Base-by-base conservation (phyloP, 352 stramenopile species). In the Hyaloperonospora arabidopsidis region DNA sequence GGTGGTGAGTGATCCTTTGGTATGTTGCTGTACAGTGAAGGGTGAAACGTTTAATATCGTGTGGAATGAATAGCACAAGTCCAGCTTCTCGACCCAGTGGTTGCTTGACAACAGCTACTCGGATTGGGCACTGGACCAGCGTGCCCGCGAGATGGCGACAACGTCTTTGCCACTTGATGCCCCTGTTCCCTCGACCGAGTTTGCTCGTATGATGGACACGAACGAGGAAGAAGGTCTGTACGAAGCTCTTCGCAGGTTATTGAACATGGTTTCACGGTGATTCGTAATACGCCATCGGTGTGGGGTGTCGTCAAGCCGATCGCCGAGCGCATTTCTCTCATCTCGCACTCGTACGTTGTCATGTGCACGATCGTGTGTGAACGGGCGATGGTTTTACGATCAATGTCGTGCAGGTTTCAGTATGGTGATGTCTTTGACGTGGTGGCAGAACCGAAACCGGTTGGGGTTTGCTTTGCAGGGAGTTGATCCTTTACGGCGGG, bases 371-470 rank as follows among this genome's bases (percentile, higher is more conserved):
- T 38, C 14, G 3, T 19, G 13, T 18, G 11, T 23, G 8, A 35
- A 13, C 17, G 38, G 17, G 39, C 23, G 5, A n/a, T 22, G 5
- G 14, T n/a, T 17, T 36, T 10, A n/a, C n/a, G n/a, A 11, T 28
- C 18, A 29, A 1, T 8, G 49, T 40, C 14, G 7, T 39, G 4
- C 49, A 92, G 79, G 10, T 89, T 89, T 54, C 68, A 91, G 12
- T 94, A 94, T 57, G 84, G 82, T n/a, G 72, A 88, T 32, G 75
- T 89, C 15, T 94, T 94, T 32, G 82, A 94, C 40, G 82, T 94
- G 11, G 61, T 94, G 14, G 79, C 79, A 0, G 84, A 94, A 48
- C 76, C 83, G 21, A 82, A 88, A 17, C 84, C 84, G 29, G 84
- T 93, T 65, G 28, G 65, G n/a, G n/a, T n/a, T 68, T 51, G 40